phyloP scores from a whole-genome alignment of 2,329 filamentous ascomycete genomes.

The Neocatenulostroma microsporum region DNA sequence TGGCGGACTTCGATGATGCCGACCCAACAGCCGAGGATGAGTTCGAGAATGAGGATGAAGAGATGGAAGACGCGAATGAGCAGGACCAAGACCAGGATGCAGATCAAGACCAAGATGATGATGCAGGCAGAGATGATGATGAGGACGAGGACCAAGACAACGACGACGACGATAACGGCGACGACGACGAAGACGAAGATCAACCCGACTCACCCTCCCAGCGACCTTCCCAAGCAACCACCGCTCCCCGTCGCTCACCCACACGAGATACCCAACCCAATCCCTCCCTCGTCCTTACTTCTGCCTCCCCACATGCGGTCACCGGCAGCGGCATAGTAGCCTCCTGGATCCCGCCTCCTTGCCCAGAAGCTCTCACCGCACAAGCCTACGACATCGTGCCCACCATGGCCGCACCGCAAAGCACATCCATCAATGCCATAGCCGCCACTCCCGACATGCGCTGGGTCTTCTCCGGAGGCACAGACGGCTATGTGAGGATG shows the following conservation, averaged over 20 bases:
- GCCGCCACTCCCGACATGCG: slow-evolving; percentile 87
- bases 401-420: slow-evolving; percentile 91
- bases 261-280: slow-evolving; percentile 24
- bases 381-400: slow-evolving; percentile 88
- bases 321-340: slow-evolving; percentile 17
- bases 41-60: slow-evolving; percentile 39
- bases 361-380: slow-evolving; percentile 71
- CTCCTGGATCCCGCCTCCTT: slow-evolving; percentile 40
- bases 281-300: slow-evolving; percentile 42
- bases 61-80: slow-evolving; percentile 37
- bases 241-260: slow-evolving; percentile 11
- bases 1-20: slow-evolving; percentile 41
- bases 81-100: slow-evolving; percentile 30
- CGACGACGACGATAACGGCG: slow-evolving; percentile 31
- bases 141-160: slow-evolving; percentile 35
- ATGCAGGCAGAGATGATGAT: slow-evolving; percentile 30
- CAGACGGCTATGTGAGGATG: slow-evolving; percentile 92
- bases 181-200: slow-evolving; percentile 33
- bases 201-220: slow-evolving; percentile 41
- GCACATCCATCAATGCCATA: slow-evolving; percentile 90
- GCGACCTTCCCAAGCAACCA: slow-evolving; percentile 19
- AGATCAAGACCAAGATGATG: slow-evolving; percentile 31
- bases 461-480: slow-evolving; percentile 89
- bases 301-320: slow-evolving; percentile 37
- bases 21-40: slow-evolving; percentile 32